Evolutionary conservation across 1,284 basidiomycete genomes (phyloP), one percentile per base, ranked within the genome.

Genomic region (Chondrostereum purpureum): DNA sequence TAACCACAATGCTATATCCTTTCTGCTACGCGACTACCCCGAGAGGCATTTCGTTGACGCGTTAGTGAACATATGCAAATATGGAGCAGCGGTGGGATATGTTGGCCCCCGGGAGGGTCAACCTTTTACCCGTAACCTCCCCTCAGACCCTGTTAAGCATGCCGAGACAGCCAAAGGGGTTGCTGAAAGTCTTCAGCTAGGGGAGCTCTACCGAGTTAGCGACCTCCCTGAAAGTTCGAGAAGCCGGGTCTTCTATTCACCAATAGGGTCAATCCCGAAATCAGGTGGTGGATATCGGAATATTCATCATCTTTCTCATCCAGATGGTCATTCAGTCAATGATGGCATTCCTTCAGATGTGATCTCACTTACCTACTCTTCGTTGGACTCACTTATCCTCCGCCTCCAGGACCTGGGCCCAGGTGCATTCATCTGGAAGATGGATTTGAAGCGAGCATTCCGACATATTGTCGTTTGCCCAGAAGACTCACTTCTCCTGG

Each of bases 261-360:
- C n/a, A n/a, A n/a, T n/a, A n/a, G n/a, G n/a, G n/a, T n/a, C n/a
- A n/a, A n/a, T n/a, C n/a, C n/a, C n/a, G n/a, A n/a, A n/a, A n/a
- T n/a, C n/a, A 44, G 55, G 1, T 68, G 68, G n/a, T 11, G 67
- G 66, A 46, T 44, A 51, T 0, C 53, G 59, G 1, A 45, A 54
- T 1, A 69, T 69, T 24, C 54, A 68, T 36, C 65, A 69, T 39
- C 56, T 68, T 1, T 69, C 68, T 0, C 68, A 62, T 62, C 67
- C 65, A 0, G 13, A 42, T 0, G 53, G 57, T 2, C 14, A 23
- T 1, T 70, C 64, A 0, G 59, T 70, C 14, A 70, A 70, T 43
- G 61, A 63, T 42, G 62, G 63, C n/a, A 69, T 70, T 17, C 54
- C 58, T 2, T 17, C 36, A 38, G 12, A n/a, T n/a, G 11, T 11